Evolutionary conservation across 352 stramenopile species (phyloP).

Genomic region (Globisporangium emineosum): DNA sequence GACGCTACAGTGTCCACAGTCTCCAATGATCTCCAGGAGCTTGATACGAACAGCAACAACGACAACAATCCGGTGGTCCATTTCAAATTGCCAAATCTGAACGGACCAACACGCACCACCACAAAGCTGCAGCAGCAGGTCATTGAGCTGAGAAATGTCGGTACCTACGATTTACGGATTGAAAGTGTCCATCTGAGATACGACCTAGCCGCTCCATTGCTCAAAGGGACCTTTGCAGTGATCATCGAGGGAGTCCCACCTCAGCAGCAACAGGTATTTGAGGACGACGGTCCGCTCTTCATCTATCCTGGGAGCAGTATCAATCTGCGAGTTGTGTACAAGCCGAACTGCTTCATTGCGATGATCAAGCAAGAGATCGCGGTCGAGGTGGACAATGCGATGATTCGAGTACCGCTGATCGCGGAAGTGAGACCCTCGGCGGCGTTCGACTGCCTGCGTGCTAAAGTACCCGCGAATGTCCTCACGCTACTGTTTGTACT

Average conservation of each 20-base stretch:
- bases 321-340: conserved; percentile 16
- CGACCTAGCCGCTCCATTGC: background rate
- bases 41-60: background rate
- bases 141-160: conserved; percentile 13
- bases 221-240: conserved; percentile 6
- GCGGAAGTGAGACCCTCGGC: conserved; percentile 12
- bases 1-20: background rate
- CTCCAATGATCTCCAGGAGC: background rate
- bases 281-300: background rate
- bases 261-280: background rate
- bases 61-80: background rate
- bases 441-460: conserved; percentile 30
- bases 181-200: background rate
- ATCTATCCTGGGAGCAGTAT: background rate
- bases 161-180: conserved; percentile 3
- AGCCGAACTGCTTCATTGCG: conserved; percentile 24
- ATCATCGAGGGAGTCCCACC: background rate
- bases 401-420: conserved; percentile 26
- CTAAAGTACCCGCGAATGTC: conserved; percentile 14
- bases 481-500: conserved; percentile 7
- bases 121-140: background rate
- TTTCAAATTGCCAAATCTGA: conserved; percentile 6
- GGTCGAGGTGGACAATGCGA: conserved; percentile 26
- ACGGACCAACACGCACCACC: background rate
- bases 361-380: conserved; percentile 24